phyloP scores from a whole-genome alignment of 225 moss, liverwort and hornwort species.

The Straminergon stramineum region DNA sequence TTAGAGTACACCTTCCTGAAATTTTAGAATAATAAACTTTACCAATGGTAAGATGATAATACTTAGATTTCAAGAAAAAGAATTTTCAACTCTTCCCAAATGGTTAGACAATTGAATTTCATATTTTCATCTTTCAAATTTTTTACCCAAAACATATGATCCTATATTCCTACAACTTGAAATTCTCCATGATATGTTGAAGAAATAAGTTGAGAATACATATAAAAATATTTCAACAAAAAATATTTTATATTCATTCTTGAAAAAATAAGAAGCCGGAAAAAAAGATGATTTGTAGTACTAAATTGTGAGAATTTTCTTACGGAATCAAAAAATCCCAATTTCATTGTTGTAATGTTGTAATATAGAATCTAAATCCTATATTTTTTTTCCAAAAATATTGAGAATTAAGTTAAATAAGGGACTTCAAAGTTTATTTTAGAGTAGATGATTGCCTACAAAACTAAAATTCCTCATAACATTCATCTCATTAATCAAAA shows the following conservation, averaged over 20 bases:
- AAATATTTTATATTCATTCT: background rate
- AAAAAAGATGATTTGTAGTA: background rate
- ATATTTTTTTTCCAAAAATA: background rate
- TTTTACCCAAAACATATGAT: background rate
- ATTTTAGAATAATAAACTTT: background rate
- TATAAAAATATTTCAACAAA: background rate
- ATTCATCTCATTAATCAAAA: background rate
- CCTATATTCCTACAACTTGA: background rate
- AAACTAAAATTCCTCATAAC: too few species aligned
- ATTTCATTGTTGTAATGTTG: background rate
- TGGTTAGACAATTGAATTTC: too few species aligned
- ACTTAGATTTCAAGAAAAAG: background rate
- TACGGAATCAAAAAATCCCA: background rate
- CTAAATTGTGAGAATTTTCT: too few species aligned
- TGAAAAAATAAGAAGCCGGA: background rate
- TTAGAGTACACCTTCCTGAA: background rate
- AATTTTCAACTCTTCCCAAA: background rate
- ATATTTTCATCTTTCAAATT: background rate
- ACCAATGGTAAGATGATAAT: background rate
- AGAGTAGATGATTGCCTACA: fast-evolving
- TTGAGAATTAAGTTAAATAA: background rate
- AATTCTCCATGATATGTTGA: background rate
- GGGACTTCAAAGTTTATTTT: background rate
- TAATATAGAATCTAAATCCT: background rate
- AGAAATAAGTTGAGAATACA: background rate